Base-by-base conservation (phyloP, 163 green algal species). In the Scenedesmus sp. region DNA sequence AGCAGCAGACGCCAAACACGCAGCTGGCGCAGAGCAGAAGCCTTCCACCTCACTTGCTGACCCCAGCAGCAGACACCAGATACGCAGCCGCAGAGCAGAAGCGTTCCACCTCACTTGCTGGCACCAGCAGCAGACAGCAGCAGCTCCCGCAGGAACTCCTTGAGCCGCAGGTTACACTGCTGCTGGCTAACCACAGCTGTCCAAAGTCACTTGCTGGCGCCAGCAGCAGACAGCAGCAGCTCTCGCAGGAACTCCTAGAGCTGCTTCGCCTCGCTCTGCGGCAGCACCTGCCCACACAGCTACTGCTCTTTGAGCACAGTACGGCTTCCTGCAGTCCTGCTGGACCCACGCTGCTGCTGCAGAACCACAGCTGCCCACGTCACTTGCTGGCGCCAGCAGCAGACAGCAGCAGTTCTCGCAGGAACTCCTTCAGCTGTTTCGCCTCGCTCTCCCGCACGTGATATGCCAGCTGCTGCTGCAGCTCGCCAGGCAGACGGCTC, bases 341-440 rank as follows among this genome's bases (percentile, higher is more conserved):
- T 52, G 23, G 5, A 52, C 2, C 18, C 23, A 4, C 52, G 4
- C 70, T 34, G 18, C 66, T 76, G 16, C 10, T 76, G 66, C 16
- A 34, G 18, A 20, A 9, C 3, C 3, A 18, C 23, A 79, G 23
- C 70, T 15, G 52, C 6, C 23, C 23, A n/a, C 64, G 20, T 79
- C 70, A 79, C 23, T 79, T 79, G 81, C 81, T 26, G 52, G 52
- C 81, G 55, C 81, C 81, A 26, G 81, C 81, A 62, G 81, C 81
- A 60, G 70, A 79, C 87, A 92, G 57, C 85, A 96, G 88, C 81
- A 95, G 13, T 56, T 62, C 56, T 1, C 92, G 62, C 66, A 96
- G 64, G 70, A 91, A 95, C 67, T 96, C 92, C 34, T 94, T 94
- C 57, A 96, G 83, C 84, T 95, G 87, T 89, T 95, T 95, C 4